Base-by-base conservation (phyloP, 2,329 filamentous ascomycete genomes). In the Aspergillus versicolor region DNA sequence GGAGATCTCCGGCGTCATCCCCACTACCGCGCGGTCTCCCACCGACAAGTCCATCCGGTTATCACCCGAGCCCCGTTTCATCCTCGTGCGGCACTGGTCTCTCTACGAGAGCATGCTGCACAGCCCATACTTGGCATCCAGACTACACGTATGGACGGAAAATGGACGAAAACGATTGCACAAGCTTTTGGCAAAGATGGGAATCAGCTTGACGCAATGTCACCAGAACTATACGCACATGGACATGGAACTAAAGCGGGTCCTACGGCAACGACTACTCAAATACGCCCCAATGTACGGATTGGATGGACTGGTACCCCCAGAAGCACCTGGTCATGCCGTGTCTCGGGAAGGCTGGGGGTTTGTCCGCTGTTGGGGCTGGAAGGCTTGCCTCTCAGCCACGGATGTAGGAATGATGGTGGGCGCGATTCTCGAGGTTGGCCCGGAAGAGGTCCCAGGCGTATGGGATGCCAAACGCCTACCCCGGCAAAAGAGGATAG, bases 71-170 rank as follows among this genome's bases (percentile, higher is more conserved):
- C 95, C 94, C 9, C 89, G 90, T 41, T 96, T 99, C 65, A 83
- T 97, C 24, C 84, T 99, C 0, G 90, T 97, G 52, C 83, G 94
- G 34, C 94, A 99, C 72, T 99, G 94, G 94, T 96, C 91, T 65
- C 80, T 99, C 13, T 97, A 97, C 73, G 94, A 99, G 69, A 96
- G 92, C 72, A 97, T 99, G 94, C 82, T 97, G 12, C 94, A 99
- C 73, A 97, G 92, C 0, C 92, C 93, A 0, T 97, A 97, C 69
- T 84, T 99, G 4, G 93, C 95, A 58, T 91, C 93, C 3, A 85
- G 91, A 32, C 82, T 99, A 45, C 93, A 95, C 74, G 92, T 96
- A 46, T 99, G 94, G 93, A 95, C 88, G 59, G 94, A 97, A 61
- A 84, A 84, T 50, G 94, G 94, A 3, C 83, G 90, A 52, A 96